Conservation (phyloP, 2,329 filamentous ascomycete species). For the Penicillium sp. region DNA sequence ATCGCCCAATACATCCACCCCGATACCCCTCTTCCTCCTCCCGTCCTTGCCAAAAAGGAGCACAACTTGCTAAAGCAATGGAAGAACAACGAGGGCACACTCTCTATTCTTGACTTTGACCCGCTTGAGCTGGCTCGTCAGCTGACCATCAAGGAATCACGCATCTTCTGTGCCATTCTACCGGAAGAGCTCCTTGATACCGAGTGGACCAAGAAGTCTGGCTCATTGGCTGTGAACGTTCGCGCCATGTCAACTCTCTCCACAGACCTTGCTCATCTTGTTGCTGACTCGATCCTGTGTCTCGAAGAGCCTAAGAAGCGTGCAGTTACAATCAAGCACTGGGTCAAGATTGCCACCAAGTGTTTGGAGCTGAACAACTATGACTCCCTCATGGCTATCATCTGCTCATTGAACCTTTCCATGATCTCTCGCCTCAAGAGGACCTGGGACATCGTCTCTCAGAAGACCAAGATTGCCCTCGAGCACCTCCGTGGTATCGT, state of each 20-base stretch:
- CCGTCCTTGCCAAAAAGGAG: slow-evolving; percentile 75
- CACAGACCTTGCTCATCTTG: slow-evolving; percentile 87
- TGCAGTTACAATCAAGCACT: slow-evolving; percentile 89
- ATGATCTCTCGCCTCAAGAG: slow-evolving; percentile 84
- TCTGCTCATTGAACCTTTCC: slow-evolving; percentile 89
- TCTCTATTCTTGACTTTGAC: slow-evolving; percentile 86
- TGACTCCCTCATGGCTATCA: slow-evolving; percentile 94
- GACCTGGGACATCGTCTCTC: slow-evolving; percentile 88
- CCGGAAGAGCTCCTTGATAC: slow-evolving; percentile 89
- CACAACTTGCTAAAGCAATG: slow-evolving; percentile 70
- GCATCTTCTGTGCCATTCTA: slow-evolving; percentile 86
- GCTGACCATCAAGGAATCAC: slow-evolving; percentile 87
- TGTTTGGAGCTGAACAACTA: slow-evolving; percentile 93
- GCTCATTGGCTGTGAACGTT: slow-evolving; percentile 79
- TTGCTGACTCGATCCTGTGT: slow-evolving; percentile 87
- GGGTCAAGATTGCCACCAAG: slow-evolving; percentile 90
- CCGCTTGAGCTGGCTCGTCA: slow-evolving; percentile 88
- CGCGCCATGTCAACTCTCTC: slow-evolving; percentile 91
- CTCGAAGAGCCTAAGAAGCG: slow-evolving; percentile 91
- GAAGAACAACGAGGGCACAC: slow-evolving; percentile 68
- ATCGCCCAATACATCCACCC: slow-evolving; percentile 69
- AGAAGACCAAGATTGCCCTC: slow-evolving; percentile 78
- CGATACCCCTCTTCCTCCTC: slow-evolving; percentile 70
- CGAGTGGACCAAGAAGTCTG: slow-evolving; percentile 90
- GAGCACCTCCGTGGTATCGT: slow-evolving; percentile 80